Evolutionary conservation across 2,329 filamentous ascomycete species (phyloP).

Genomic region (Diaporthe sp.): DNA sequence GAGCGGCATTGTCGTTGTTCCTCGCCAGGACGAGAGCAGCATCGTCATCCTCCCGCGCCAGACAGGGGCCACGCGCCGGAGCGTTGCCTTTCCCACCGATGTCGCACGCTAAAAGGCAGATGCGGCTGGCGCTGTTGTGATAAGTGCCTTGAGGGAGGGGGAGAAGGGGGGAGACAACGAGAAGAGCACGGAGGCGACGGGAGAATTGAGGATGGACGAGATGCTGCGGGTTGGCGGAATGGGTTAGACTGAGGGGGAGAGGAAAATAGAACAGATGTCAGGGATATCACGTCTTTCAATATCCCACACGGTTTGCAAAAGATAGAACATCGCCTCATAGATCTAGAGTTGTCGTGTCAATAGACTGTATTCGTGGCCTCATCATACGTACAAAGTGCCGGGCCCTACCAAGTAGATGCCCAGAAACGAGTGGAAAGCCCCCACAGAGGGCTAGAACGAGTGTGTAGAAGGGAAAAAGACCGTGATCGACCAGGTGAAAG

Average conservation of each 20-base stretch:
- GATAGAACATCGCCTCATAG: not conserved
- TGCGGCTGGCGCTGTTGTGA: not conserved
- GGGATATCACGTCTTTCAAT: not conserved
- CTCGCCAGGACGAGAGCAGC: not conserved
- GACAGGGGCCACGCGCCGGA: not conserved
- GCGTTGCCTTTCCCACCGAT: not conserved
- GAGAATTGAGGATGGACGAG: no score
- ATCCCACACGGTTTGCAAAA: not conserved
- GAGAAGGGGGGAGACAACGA: not conserved
- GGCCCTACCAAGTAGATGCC: not conserved
- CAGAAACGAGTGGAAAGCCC: not conserved
- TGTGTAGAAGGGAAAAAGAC: not conserved
- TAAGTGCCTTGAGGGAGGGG: accelerated
- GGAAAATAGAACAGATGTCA: not conserved
- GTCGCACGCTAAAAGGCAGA: not conserved
- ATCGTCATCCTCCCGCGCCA: not conserved
- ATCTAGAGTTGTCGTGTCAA: not conserved
- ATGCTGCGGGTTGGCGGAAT: not conserved
- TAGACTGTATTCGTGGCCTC: slow-evolving; percentile 11
- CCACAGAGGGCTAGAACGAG: not conserved
- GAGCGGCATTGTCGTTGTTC: not conserved
- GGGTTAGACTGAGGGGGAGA: not conserved
- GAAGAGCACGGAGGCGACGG: accelerated
- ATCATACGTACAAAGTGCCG: not conserved
- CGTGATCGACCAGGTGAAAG: slow-evolving; percentile 27